phyloP scores from a whole-genome alignment of 352 stramenopile species.

The Peronospora destructor region DNA sequence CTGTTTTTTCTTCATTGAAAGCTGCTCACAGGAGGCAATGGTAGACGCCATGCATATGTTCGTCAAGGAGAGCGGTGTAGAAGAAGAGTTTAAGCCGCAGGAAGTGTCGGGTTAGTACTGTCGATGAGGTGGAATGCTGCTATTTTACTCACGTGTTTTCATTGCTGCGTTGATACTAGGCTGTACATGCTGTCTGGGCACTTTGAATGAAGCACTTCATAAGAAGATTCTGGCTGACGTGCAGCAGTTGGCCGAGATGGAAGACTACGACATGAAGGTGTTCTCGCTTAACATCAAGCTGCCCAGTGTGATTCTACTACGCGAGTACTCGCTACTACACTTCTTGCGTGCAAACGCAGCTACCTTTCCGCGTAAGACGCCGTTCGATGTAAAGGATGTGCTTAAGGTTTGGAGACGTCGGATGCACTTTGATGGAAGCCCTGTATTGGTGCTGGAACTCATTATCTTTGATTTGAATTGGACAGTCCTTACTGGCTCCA shows the following conservation, averaged over 20 bases:
- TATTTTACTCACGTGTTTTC: constrained; percentile 1
- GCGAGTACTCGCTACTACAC: constrained; percentile 67
- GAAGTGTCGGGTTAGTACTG: constrained; percentile 20
- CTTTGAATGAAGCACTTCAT: constrained; percentile 44
- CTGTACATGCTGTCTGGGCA: constrained; percentile 65
- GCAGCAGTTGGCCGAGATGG: constrained; percentile 30
- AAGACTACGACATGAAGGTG: constrained; percentile 50
- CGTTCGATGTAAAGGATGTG: constrained; percentile 72
- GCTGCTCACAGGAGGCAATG: constrained; percentile 30
- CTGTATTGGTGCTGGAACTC: constrained; percentile 1
- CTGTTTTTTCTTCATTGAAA: constrained; percentile 4
- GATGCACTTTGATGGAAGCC: not conserved
- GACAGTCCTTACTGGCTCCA: constrained; percentile 38
- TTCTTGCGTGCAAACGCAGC: constrained; percentile 35
- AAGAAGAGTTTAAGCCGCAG: constrained; percentile 12
- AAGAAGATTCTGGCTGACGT: constrained; percentile 39
- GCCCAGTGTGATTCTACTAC: constrained; percentile 65
- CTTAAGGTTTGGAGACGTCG: constrained; percentile 45
- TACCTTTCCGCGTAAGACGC: constrained; percentile 30
- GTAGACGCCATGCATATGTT: constrained; percentile 20
- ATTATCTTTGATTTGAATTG: constrained; percentile 6
- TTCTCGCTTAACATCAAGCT: constrained; percentile 82
- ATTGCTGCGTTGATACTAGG: constrained; percentile 21
- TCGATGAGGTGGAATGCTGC: not conserved
- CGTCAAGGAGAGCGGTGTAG: constrained; percentile 16